Evolutionary conservation across 176 grass and related monocot genomes (phyloP), one percentile per base, ranked within the genome.

Genomic region (Tuctoria greenei): DNA sequence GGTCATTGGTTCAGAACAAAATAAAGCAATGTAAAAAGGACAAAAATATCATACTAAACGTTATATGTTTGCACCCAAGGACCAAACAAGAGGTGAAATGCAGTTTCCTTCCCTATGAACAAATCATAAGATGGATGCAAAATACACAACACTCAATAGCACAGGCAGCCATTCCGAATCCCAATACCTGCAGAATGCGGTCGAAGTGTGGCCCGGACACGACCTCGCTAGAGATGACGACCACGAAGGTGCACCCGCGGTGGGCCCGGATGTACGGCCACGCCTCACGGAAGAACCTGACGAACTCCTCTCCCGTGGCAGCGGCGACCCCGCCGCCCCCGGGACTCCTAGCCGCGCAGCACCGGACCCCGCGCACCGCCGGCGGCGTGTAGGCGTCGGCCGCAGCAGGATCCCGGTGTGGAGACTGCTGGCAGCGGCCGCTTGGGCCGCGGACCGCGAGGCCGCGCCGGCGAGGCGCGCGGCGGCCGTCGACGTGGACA

Each of bases 241-340:
- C 91, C 66, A 97, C 86, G 66, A 93, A 97, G 26, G 84, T 91
- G 80, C 88, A 91, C 56, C 91, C 88, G 25, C 88, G 85, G 79
- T 97, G 94, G 15, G 86, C 91, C 43, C 88, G 70, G 67, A 97
- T 91, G 56, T 97, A 97, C 41, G 91, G 88, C 91, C 91, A 97
- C 42, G 94, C 91, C 84, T 94, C 81, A 35, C 86, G 82, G 39
- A 98, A 93, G 75, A 90, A 98, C 25, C 84, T 55, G 0, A 98
- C 95, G 24, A 98, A 91, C 57, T 88, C 77, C 75, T 88, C 79
- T n/a, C 82, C 45, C 7, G 80, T 4, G 8, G 31, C 26, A 61
- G 55, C 36, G 12, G 4, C 61, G 7, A n/a, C 20, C 16, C 17
- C 66, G 35, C 35, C 18, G 18, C 34, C 36, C 8, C 62, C 69